A percentile compares a stretch with the other conserved stretches of the same genome.
These are phyloP conservation scores for Larix sibirica DNA, from an alignment of 83 land plant genomes.

Conservation along the genomic window DNA sequence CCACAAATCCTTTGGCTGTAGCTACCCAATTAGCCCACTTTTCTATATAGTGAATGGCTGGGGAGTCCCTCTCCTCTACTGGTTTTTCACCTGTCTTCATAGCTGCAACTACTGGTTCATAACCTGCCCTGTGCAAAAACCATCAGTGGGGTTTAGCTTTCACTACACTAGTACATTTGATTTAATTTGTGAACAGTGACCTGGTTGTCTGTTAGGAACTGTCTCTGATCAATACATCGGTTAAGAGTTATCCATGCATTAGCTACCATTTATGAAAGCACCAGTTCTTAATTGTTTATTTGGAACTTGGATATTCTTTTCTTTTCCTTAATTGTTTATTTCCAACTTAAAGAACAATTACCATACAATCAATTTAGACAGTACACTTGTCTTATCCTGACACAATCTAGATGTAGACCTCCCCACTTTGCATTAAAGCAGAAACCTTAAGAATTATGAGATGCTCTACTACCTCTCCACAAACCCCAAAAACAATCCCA, in stretches of 20 bases:
- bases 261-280: too few species aligned
- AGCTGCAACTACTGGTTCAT: slow-evolving; percentile 23
- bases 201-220: too few species aligned
- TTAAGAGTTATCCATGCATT: too few species aligned
- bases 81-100: slow-evolving; percentile 15
- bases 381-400: too few species aligned
- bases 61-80: slow-evolving; percentile 22
- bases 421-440: slow-evolving; percentile 36
- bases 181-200: too few species aligned
- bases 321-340: too few species aligned
- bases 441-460: slow-evolving; percentile 36
- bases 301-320: too few species aligned
- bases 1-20: slow-evolving; percentile 18
- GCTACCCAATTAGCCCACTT: slow-evolving; percentile 23
- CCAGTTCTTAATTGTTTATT: too few species aligned
- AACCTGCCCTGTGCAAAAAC: slow-evolving; percentile 13
- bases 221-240: too few species aligned
- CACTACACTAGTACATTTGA: not conserved
- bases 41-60: slow-evolving; percentile 32
- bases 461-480: slow-evolving; percentile 19
- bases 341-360: too few species aligned
- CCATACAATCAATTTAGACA: too few species aligned
- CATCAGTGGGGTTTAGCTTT: not conserved
- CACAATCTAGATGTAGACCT: too few species aligned
- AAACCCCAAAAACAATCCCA: slow-evolving; percentile 27